These are phyloP conservation scores for Geranium incanum DNA, from an alignment of 441 rosid species.

Conservation along the genomic window DNA sequence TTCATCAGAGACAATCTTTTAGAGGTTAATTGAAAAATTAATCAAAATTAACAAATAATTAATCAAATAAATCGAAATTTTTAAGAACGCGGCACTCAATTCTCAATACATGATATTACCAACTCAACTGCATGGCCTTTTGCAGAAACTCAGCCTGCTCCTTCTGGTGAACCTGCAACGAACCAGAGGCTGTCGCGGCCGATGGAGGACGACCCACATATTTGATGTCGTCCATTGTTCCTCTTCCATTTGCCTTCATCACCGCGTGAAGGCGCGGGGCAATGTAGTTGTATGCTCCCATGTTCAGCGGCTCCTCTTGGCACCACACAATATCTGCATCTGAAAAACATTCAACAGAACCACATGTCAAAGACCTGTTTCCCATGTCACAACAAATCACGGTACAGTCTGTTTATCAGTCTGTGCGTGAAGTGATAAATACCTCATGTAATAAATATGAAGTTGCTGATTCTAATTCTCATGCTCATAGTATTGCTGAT, in stretches of 20 bases:
- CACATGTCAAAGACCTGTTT: not conserved
- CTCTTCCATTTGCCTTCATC: conserved; percentile 55
- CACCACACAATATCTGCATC: conserved; percentile 97
- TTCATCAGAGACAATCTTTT: no score
- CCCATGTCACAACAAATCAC: not conserved
- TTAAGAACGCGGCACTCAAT: no score
- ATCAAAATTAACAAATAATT: no score
- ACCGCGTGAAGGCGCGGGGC: conserved; percentile 71
- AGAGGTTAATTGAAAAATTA: no score
- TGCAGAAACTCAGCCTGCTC: conserved; percentile 75
- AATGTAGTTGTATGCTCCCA: conserved; percentile 82
- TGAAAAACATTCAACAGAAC: conserved; percentile 19
- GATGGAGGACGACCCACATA: conserved; percentile 88
- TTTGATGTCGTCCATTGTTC: conserved; percentile 62
- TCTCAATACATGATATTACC: not conserved
- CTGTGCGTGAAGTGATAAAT: no score
- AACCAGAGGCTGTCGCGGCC: conserved; percentile 90
- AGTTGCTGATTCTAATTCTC: no score
- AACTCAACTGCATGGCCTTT: conserved; percentile 46
- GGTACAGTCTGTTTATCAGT: no score
- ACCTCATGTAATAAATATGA: no score
- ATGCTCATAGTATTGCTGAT: no score
- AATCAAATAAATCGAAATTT: no score
- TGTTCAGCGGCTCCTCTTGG: conserved; percentile 98
- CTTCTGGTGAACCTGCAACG: conserved; percentile 63